These are phyloP conservation scores for Phytopythium ostracodes DNA, from an alignment of 352 stramenopile species.

Conservation along the genomic window DNA sequence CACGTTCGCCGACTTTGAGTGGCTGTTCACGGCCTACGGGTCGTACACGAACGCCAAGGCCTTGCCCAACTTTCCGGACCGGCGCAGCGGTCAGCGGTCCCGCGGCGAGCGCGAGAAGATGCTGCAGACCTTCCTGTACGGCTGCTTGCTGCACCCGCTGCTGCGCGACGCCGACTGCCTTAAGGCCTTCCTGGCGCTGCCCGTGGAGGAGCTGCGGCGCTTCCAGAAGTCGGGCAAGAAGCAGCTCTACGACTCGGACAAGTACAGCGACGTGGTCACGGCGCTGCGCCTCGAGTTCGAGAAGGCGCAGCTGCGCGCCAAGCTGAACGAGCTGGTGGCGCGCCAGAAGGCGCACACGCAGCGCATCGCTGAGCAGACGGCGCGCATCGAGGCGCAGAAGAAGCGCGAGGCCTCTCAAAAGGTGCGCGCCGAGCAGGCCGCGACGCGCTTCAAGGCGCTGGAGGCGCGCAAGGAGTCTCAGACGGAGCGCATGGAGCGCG, in stretches of 20 bases:
- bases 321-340: conserved; percentile 60
- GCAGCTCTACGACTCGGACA: conserved; percentile 71
- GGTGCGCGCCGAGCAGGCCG: conserved; percentile 67
- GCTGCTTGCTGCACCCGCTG: conserved; percentile 76
- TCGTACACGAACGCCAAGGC: conserved; percentile 80
- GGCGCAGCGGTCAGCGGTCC: conserved; percentile 26
- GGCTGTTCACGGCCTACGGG: conserved; percentile 70
- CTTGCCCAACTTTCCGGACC: conserved; percentile 75
- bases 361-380: conserved; percentile 58
- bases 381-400: conserved; percentile 57
- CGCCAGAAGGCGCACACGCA: conserved; percentile 72
- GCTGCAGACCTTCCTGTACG: conserved; percentile 79
- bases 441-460: conserved; percentile 73
- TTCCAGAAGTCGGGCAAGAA: conserved; percentile 72
- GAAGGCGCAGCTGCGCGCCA: conserved; percentile 80
- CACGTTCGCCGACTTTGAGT: conserved; percentile 79
- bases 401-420: conserved; percentile 70
- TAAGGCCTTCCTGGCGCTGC: conserved; percentile 80
- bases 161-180: conserved; percentile 74
- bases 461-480: conserved; percentile 77
- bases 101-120: conserved; percentile 52
- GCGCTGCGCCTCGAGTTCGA: conserved; percentile 79
- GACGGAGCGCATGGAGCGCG: conserved; percentile 73
- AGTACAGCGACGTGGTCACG: conserved; percentile 78
- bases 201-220: conserved; percentile 61